Percentiles rank a stretch among this genome's conserved stretches.
Conservation (phyloP, 371 early-diverging fungal genomes). For the Mortierella sp. region DNA sequence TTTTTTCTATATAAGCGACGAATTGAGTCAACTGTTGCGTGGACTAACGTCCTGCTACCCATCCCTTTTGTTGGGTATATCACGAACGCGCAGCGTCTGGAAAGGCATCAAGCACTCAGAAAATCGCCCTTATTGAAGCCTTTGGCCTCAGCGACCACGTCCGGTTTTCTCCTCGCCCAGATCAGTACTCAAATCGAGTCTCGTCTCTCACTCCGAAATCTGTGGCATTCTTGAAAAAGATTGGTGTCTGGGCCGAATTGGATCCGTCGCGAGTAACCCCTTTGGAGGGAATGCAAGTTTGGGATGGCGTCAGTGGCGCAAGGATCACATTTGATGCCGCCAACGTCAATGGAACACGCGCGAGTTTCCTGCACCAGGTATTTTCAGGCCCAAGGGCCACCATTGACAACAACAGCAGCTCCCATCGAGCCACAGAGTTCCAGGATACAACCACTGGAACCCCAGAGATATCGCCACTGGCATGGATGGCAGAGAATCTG, state of each 20-base stretch:
- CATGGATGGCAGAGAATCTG: conserved; percentile 61
- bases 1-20: neutral
- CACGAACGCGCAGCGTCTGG: conserved; percentile 61
- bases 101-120: conserved; percentile 60
- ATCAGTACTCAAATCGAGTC: conserved; percentile 81
- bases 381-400: conserved; percentile 25
- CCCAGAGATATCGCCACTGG: conserved; percentile 52
- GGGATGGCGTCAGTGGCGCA: conserved; percentile 81
- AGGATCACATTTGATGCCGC: conserved; percentile 69
- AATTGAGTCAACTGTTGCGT: too few relatives aligned
- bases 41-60: too few relatives aligned
- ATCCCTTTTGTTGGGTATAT: too few relatives aligned
- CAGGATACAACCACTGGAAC: conserved; percentile 58
- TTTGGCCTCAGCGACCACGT: conserved; percentile 67
- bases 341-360: conserved; percentile 25
- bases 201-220: conserved; percentile 72
- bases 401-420: conserved; percentile 70
- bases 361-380: conserved; percentile 44
- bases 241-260: conserved; percentile 74
- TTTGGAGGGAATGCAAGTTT: conserved; percentile 75
- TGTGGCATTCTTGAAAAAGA: conserved; percentile 65
- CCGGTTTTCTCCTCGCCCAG: conserved; percentile 59
- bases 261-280: conserved; percentile 61
- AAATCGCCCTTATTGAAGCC: conserved; percentile 81
- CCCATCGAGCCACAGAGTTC: conserved; percentile 61